Conservation (phyloP, 108 stramenopile genomes). For the Seminavis robusta region DNA sequence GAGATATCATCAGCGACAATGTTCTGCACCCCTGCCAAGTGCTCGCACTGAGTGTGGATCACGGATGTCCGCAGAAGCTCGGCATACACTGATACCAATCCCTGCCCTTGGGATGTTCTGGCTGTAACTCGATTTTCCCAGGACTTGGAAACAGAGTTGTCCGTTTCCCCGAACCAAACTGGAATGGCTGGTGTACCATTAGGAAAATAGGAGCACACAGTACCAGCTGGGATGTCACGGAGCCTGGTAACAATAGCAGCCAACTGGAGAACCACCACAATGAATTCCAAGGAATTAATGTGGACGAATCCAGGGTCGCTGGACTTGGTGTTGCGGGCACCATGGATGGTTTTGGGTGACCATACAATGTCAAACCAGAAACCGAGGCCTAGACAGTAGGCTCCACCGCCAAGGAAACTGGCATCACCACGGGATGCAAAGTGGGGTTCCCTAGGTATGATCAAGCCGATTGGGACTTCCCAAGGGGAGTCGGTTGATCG, state of each 20-base stretch:
- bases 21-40: neutral
- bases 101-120: no score
- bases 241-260: neutral
- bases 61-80: neutral
- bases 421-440: neutral
- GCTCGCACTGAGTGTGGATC: neutral
- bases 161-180: neutral
- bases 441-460: neutral
- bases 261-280: no score
- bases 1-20: conserved; percentile 1
- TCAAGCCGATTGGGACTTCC: neutral
- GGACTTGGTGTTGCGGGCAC: no score
- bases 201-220: neutral
- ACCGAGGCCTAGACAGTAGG: no score
- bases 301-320: neutral
- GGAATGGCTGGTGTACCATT: neutral
- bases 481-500: neutral
- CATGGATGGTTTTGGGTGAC: no score
- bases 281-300: conserved; percentile 5
- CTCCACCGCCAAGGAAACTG: neutral
- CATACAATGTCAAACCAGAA: no score
- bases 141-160: no score
- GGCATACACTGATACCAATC: no score
- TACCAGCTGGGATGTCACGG: neutral
- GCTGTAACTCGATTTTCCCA: no score